A percentile compares a stretch with the other conserved stretches of the same genome.
These are phyloP conservation scores for Xylogone sp. DNA, from an alignment of 2,329 filamentous ascomycete genomes.

Conservation along the genomic window DNA sequence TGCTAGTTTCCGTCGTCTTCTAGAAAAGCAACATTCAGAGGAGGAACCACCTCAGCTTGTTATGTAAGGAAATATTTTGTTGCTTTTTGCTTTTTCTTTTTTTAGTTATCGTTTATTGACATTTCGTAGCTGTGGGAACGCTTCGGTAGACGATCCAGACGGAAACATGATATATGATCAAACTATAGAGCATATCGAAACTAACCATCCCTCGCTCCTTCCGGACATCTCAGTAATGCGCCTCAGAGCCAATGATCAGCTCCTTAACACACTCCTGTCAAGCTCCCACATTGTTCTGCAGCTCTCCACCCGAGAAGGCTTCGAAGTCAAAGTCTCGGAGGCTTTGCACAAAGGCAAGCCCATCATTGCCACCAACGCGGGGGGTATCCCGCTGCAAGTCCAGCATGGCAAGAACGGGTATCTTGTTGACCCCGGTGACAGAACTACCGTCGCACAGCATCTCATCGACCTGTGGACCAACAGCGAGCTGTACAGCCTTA, in stretches of 20 bases:
- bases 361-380: slow-evolving; percentile 69
- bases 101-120: no score
- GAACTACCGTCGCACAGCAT: slow-evolving; percentile 63
- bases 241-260: slow-evolving; percentile 72
- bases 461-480: slow-evolving; percentile 65
- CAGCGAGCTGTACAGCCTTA: slow-evolving; percentile 57
- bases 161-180: slow-evolving; percentile 68
- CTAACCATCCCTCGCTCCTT: slow-evolving; percentile 56
- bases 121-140: slow-evolving; percentile 74
- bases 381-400: slow-evolving; percentile 79
- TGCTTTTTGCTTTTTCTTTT: no score
- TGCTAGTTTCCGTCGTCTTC: slow-evolving; percentile 62
- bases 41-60: slow-evolving; percentile 65
- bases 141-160: slow-evolving; percentile 78
- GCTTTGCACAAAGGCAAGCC: slow-evolving; percentile 77
- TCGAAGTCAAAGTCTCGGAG: slow-evolving; percentile 84
- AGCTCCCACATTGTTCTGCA: slow-evolving; percentile 72
- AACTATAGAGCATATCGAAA: slow-evolving; percentile 64
- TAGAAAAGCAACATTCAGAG: slow-evolving; percentile 45
- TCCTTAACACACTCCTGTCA: slow-evolving; percentile 72
- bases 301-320: slow-evolving; percentile 77
- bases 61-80: no score
- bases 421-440: slow-evolving; percentile 69
- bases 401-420: slow-evolving; percentile 69
- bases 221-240: slow-evolving; percentile 71